Evolutionary conservation across 163 green algal genomes (phyloP).

Genomic region (Chlamydomonas reinhardtii): DNA sequence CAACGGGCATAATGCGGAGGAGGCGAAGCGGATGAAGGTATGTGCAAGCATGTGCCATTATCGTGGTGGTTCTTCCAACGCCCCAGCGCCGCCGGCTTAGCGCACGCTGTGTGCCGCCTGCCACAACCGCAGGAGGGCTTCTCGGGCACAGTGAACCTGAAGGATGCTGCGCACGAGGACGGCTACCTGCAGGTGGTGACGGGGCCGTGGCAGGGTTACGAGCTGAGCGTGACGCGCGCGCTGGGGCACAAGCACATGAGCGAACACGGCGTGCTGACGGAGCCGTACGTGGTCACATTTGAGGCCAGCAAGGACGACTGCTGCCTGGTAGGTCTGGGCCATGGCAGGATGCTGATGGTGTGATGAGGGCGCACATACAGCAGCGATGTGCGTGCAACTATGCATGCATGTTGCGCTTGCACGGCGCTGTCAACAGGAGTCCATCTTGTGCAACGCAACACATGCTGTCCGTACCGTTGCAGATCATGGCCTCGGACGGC

Average conservation of each 20-base stretch:
- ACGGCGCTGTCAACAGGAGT: too few species aligned
- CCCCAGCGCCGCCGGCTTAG: too few species aligned
- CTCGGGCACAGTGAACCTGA: conserved; percentile 50
- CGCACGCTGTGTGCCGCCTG: not conserved
- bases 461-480: not conserved
- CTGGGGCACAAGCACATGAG: conserved; percentile 78
- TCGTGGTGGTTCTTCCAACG: too few species aligned
- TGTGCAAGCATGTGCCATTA: not conserved
- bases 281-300: conserved; percentile 52
- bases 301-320: conserved; percentile 46
- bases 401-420: too few species aligned
- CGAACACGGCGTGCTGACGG: conserved; percentile 60
- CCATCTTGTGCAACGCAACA: too few species aligned
- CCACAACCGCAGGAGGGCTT: conserved; percentile 55
- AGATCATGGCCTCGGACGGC: conserved; percentile 75
- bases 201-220: conserved; percentile 60
- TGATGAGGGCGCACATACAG: too few species aligned
- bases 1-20: conserved; percentile 54
- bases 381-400: too few species aligned
- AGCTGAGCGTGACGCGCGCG: conserved; percentile 80
- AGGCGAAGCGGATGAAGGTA: conserved; percentile 56
- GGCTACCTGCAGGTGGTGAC: conserved; percentile 40
- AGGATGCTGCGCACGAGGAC: conserved; percentile 26
- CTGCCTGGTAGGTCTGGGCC: conserved; percentile 49
- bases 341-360: too few species aligned